Percentiles rank a stretch among this genome's conserved stretches.
Evolutionary conservation across 1,284 basidiomycete genomes (phyloP).

Genomic region (Hypsizygus ulmarius): DNA sequence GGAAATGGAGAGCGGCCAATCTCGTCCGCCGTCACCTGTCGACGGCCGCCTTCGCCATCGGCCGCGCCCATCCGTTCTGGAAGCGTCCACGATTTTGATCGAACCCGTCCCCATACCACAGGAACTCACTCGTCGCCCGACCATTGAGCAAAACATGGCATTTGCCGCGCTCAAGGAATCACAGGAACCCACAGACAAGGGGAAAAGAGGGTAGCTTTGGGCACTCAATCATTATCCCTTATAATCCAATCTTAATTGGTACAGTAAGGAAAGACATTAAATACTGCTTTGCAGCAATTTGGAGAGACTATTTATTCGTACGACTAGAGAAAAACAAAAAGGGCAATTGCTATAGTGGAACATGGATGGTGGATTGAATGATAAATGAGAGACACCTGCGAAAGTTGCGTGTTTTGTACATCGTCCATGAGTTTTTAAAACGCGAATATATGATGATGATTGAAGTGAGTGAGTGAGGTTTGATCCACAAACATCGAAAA

Average conservation of each 20-base stretch:
- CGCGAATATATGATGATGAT: constrained; percentile 1
- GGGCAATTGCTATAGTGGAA: constrained; percentile 32
- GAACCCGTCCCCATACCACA: constrained; percentile 49
- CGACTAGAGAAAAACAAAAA: constrained; percentile 26
- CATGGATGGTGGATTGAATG: constrained; percentile 26
- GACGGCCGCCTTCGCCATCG: constrained; percentile 26
- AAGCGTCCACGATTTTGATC: constrained; percentile 52
- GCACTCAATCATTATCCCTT: constrained; percentile 2
- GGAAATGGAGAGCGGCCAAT: constrained; percentile 51
- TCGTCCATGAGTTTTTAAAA: constrained; percentile 14
- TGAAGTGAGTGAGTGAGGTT: constrained; percentile 7
- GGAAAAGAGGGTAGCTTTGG: constrained; percentile 12
- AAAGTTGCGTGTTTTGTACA: constrained; percentile 18
- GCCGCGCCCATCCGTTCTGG: constrained; percentile 25
- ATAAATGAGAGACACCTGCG: constrained; percentile 21
- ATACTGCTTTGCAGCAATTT: constrained; percentile 29
- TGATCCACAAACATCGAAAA: constrained; percentile 17
- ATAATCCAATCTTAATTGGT: constrained; percentile 14
- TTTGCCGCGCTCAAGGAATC: constrained; percentile 64
- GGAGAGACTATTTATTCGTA: constrained; percentile 32
- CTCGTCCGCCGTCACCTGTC: constrained; percentile 52
- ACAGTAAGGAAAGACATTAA: constrained; percentile 28
- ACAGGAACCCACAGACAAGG: constrained; percentile 20
- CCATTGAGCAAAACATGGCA: constrained; percentile 79
- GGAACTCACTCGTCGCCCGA: constrained; percentile 52